Base-by-base conservation (phyloP, 129 eudicot genomes). In the Saposhnikovia divaricata region DNA sequence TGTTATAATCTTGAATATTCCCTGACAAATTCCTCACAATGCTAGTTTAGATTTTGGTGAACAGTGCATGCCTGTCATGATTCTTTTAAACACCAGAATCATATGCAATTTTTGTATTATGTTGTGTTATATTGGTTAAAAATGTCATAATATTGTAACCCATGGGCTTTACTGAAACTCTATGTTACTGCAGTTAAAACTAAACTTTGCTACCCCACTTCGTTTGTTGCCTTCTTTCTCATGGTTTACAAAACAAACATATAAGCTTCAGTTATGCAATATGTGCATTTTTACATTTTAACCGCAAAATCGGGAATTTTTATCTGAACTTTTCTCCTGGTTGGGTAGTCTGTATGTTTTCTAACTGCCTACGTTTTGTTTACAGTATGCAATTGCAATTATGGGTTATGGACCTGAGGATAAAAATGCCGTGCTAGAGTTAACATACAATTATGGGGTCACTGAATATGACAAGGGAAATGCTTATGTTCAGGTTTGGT, bases 361-460 rank as follows among this genome's bases (percentile, higher is more conserved):
- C 71, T 19, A 68, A 71, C 25, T 18, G 12, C 14, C 59, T 80
- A 75, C 77, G 74, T 37, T 16, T 57, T 43, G 66, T 84, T 87
- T 83, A 78, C 88, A 95, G 99, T 92, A 95, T 79, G 90, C 97
- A 74, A 92, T 92, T 80, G 99, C 99, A 50, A 90, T 95, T 94
- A 82, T 95, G 96, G 99, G 99, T 42, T 95, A 95, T 79, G 99
- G 97, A 68, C 93, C 97, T 44, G 99, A 95, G 84, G 96, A 95
- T 71, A 89, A 89, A 83, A 95, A 55, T 83, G 91, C 90, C 83
- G 97, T 95, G 6, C 38, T 95, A 80, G 99, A 95, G 87, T 87
- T 95, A 84, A 95, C 97, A 61, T 92, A 95, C 84, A 95, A 90
- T 77, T 95, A 95, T 27, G 97, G 99, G 51, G 96, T 95, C 48